A percentile compares a stretch with the other conserved stretches of the same genome.
Conservation (phyloP, 176 grass and related monocot genomes). For the Sorghum bicolor region DNA sequence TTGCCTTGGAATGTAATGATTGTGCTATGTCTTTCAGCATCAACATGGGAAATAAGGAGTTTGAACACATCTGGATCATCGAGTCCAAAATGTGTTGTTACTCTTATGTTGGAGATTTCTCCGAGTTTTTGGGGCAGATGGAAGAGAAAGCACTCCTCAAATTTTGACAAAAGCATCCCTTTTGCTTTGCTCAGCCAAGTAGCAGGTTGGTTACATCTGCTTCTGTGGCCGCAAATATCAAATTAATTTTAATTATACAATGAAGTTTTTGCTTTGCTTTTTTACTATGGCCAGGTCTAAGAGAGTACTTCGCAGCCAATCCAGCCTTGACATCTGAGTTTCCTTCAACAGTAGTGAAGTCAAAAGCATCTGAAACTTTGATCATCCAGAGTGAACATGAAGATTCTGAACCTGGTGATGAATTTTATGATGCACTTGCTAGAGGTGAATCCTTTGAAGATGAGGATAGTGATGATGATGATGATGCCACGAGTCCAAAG, state of each 20-base stretch:
- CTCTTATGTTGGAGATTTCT: slow-evolving; percentile 75
- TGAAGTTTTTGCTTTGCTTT: slow-evolving; percentile 22
- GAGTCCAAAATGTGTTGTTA: slow-evolving; percentile 71
- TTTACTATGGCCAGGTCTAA: slow-evolving; percentile 56
- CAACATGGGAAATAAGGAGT: slow-evolving; percentile 87
- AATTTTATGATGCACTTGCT: slow-evolving; percentile 93
- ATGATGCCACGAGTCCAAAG: slow-evolving; percentile 44
- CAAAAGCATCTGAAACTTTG: slow-evolving; percentile 51
- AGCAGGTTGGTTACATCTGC: slow-evolving; percentile 60
- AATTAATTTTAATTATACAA: slow-evolving; percentile 22
- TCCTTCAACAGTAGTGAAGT: slow-evolving; percentile 50
- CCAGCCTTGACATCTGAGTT: slow-evolving; percentile 65
- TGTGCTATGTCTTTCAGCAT: slow-evolving; percentile 53
- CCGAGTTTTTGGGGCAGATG: slow-evolving; percentile 70
- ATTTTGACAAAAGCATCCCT: slow-evolving; percentile 83
- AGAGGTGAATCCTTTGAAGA: slow-evolving; percentile 72
- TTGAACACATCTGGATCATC: slow-evolving; percentile 44
- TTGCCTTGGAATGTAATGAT: slow-evolving; percentile 5
- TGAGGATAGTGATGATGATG: slow-evolving; percentile 69
- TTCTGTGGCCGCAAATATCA: slow-evolving; percentile 1
- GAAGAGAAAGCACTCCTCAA: slow-evolving; percentile 55
- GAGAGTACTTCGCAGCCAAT: slow-evolving; percentile 88
- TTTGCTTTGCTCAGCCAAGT: slow-evolving; percentile 95
- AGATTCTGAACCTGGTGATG: slow-evolving; percentile 64
- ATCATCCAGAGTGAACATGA: slow-evolving; percentile 55